Percentiles rank a stretch among this genome's conserved stretches.
Evolutionary conservation across 768 basidiomycete species (phyloP).

Genomic region (Termitomyces heimii): DNA sequence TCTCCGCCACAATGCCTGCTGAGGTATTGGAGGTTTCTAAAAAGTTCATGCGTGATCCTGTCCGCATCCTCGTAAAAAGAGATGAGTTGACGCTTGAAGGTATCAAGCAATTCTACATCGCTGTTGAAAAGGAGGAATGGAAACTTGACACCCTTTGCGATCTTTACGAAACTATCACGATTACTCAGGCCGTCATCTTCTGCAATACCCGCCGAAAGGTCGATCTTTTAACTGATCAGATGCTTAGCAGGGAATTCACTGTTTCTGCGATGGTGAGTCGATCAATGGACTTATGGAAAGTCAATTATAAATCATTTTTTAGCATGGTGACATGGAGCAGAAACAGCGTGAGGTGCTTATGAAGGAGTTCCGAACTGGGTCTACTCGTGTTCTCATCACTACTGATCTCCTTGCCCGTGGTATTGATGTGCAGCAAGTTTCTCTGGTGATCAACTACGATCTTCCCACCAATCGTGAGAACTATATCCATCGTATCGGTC

Average conservation of each 20-base stretch:
- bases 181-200: slow-evolving; percentile 99
- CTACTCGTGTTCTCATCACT: slow-evolving; percentile 96
- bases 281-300: neutral
- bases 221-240: slow-evolving; percentile 98
- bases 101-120: slow-evolving; percentile 99
- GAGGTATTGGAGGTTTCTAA: slow-evolving; percentile 98
- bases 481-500: slow-evolving; percentile 98
- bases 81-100: slow-evolving; percentile 98
- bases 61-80: slow-evolving; percentile 96
- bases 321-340: slow-evolving; percentile 99
- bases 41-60: slow-evolving; percentile 98
- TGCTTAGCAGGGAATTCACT: slow-evolving; percentile 94
- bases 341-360: slow-evolving; percentile 95
- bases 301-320: slow-evolving; percentile 17
- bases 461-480: slow-evolving; percentile 93
- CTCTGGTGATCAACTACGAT: slow-evolving; percentile 93
- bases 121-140: slow-evolving; percentile 99
- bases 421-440: slow-evolving; percentile 97
- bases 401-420: slow-evolving; percentile 97
- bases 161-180: slow-evolving; percentile 97
- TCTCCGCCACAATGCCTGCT: slow-evolving; percentile 96
- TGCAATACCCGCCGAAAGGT: slow-evolving; percentile 99
- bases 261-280: slow-evolving; percentile 90
- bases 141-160: slow-evolving; percentile 98
- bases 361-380: slow-evolving; percentile 99